Evolutionary conservation across 495 filamentous ascomycete species (phyloP).

Genomic region (Saxispiralis lemnorum): DNA sequence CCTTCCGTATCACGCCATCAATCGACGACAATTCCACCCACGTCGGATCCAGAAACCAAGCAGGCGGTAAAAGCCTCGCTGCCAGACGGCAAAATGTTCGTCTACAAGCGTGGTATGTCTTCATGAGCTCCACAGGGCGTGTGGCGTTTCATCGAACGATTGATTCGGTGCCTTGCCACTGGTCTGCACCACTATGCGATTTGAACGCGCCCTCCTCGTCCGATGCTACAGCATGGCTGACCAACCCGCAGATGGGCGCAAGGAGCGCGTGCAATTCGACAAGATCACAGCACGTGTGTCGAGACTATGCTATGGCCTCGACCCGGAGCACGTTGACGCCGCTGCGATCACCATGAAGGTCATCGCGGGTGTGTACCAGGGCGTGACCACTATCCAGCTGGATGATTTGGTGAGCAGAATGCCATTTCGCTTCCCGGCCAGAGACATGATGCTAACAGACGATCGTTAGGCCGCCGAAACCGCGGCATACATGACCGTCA

Average conservation of each 20-base stretch:
- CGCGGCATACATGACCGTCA: slow-evolving; percentile 98
- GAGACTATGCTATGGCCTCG: slow-evolving; percentile 88
- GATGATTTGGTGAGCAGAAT: slow-evolving; percentile 69
- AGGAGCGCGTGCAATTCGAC: slow-evolving; percentile 99
- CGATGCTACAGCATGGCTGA: slow-evolving; percentile 12
- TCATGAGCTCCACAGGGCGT: background rate
- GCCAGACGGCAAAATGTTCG: slow-evolving; percentile 36
- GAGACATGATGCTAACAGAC: background rate
- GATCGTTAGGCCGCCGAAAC: slow-evolving; percentile 75
- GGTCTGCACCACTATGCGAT: background rate
- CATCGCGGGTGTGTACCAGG: slow-evolving; percentile 97
- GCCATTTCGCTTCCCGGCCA: background rate
- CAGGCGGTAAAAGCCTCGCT: background rate
- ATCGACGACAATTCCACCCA: too few species aligned
- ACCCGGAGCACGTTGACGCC: slow-evolving; percentile 90
- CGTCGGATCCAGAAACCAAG: too few species aligned
- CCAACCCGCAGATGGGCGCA: slow-evolving; percentile 64
- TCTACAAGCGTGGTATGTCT: slow-evolving; percentile 51
- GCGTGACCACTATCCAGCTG: slow-evolving; percentile 85
- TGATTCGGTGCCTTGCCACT: background rate
- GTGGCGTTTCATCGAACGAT: background rate
- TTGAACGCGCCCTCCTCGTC: slow-evolving; percentile 1
- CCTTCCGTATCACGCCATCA: too few species aligned
- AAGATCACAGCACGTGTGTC: slow-evolving; percentile 99
- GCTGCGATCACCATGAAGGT: slow-evolving; percentile 98